Evolutionary conservation across 1,284 basidiomycete species (phyloP).

Genomic region (Austroboletus novae-zelandiae): DNA sequence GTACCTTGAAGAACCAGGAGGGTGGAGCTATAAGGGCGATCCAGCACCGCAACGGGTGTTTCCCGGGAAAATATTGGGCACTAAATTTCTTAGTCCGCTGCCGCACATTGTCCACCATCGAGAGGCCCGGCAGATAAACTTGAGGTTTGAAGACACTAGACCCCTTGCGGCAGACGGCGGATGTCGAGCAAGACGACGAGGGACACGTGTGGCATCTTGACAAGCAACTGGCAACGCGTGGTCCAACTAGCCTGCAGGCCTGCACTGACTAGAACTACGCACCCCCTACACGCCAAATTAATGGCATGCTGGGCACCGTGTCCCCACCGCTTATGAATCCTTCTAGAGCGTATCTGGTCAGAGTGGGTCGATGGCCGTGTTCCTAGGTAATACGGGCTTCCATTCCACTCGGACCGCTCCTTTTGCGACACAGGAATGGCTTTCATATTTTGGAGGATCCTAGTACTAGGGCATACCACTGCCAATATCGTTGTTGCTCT

Average conservation of each 20-base stretch:
- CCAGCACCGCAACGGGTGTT: slow-evolving; percentile 17
- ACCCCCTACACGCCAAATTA: slow-evolving; percentile 11
- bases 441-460: slow-evolving; percentile 2
- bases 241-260: not conserved
- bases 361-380: slow-evolving; percentile 3
- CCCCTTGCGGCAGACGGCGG: not conserved
- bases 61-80: slow-evolving; percentile 1
- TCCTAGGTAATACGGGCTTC: slow-evolving; percentile 2
- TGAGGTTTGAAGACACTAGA: not conserved
- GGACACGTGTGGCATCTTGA: not conserved
- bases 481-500: not conserved
- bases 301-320: slow-evolving; percentile 1
- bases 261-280: not conserved
- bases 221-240: not conserved
- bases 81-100: not conserved
- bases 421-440: not conserved
- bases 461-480: not conserved
- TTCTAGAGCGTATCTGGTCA: slow-evolving; percentile 1
- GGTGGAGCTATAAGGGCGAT: slow-evolving; percentile 8
- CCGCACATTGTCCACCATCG: not conserved
- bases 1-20: slow-evolving; percentile 1
- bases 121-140: not conserved
- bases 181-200: not conserved
- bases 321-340: slow-evolving; percentile 4
- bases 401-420: not conserved